Evolutionary conservation across 192 early-diverging fungal species (phyloP).

Genomic region (Phlyctochytrium bullatum): DNA sequence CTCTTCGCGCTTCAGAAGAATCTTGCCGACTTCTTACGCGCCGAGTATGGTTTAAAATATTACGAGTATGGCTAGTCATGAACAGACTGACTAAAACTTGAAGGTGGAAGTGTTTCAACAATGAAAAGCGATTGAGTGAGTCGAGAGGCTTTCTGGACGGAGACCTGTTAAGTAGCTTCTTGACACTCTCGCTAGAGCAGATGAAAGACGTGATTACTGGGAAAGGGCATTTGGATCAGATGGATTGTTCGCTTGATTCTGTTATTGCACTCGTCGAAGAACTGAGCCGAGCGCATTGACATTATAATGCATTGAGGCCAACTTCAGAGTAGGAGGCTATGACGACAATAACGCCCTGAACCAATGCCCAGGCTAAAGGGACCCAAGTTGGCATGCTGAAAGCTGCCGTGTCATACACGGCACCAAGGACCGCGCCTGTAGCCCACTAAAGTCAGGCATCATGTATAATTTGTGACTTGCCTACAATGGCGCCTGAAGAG

Average conservation of each 20-base stretch:
- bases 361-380: constrained; percentile 25
- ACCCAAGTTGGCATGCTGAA: constrained; percentile 27
- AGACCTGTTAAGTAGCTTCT: constrained; percentile 83
- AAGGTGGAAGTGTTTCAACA: constrained; percentile 65
- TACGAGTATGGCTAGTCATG: too few relatives aligned
- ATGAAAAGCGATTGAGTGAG: constrained; percentile 43
- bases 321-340: constrained; percentile 24
- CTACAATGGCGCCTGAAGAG: constrained; percentile 6
- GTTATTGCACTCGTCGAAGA: constrained; percentile 24
- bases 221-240: constrained; percentile 24
- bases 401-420: constrained; percentile 14
- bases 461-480: background rate
- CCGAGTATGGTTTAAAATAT: constrained; percentile 5
- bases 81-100: background rate
- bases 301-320: constrained; percentile 25
- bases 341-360: constrained; percentile 20
- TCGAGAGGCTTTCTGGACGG: constrained; percentile 79
- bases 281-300: background rate
- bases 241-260: constrained; percentile 15
- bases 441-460: background rate
- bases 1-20: constrained; percentile 66
- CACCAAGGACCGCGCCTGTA: constrained; percentile 19
- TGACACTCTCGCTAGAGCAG: constrained; percentile 56
- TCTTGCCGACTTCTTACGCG: constrained; percentile 38
- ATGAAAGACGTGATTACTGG: constrained; percentile 27